Percentiles rank a stretch among this genome's conserved stretches.
phyloP scores from a whole-genome alignment of 2,329 filamentous ascomycete genomes.

The Neobulgaria alba region DNA sequence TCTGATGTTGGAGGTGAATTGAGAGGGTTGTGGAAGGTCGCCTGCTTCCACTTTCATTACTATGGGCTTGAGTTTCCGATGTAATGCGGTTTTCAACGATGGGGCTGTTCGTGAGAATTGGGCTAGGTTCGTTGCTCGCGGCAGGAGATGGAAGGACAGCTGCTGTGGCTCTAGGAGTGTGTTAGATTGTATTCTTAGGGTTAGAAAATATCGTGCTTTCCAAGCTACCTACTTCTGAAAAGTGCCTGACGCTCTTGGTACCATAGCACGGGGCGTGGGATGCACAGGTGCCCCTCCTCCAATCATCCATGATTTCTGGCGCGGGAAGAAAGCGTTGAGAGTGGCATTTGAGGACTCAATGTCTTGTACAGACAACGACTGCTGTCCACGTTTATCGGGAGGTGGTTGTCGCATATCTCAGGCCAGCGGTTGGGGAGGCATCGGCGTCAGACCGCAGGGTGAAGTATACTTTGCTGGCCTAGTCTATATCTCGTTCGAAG shows the following conservation, averaged over 20 bases:
- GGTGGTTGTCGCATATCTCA: constrained; percentile 26
- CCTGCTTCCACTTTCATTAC: not conserved
- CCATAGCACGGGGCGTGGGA: constrained; percentile 24
- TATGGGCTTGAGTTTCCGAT: not conserved
- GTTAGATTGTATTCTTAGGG: constrained; percentile 7
- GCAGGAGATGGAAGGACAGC: constrained; percentile 41
- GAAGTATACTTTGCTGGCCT: too few relatives aligned
- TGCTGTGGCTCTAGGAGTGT: constrained; percentile 5
- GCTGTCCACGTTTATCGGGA: constrained; percentile 24
- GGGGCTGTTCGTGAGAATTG: constrained; percentile 30
- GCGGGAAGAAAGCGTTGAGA: constrained; percentile 26
- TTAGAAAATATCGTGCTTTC: too few relatives aligned
- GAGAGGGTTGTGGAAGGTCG: not conserved
- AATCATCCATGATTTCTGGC: constrained; percentile 30
- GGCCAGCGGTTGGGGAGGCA: constrained; percentile 9
- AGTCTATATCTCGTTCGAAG: too few relatives aligned
- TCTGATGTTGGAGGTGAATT: not conserved
- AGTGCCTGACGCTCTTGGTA: too few relatives aligned
- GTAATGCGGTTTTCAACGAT: constrained; percentile 22
- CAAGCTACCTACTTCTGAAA: too few relatives aligned
- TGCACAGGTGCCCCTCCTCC: constrained; percentile 20
- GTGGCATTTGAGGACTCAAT: constrained; percentile 29
- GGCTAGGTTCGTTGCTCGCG: constrained; percentile 52
- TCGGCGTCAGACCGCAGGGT: constrained; percentile 10
- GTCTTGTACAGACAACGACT: constrained; percentile 22